A percentile compares a stretch with the other conserved stretches of the same genome.
These are phyloP conservation scores for Allium fistulosum DNA, from an alignment of 106 monocot genomes.

Conservation along the genomic window DNA sequence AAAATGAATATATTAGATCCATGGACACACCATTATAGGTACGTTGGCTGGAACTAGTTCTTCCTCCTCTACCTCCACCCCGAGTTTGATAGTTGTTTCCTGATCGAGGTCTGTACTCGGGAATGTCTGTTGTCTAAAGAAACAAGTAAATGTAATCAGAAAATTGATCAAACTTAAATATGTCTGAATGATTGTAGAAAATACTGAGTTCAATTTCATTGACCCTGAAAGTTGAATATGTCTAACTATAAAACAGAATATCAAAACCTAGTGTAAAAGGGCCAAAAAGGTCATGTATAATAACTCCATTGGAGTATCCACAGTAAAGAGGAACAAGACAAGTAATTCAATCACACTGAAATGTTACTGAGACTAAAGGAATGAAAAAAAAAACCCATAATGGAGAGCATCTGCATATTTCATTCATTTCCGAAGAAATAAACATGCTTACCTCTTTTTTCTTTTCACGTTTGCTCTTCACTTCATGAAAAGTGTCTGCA, in stretches of 20 bases:
- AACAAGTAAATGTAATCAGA: background rate
- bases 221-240: background rate
- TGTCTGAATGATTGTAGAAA: background rate
- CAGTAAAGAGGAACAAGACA: no score
- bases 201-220: background rate
- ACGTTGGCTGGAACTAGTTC: slow-evolving; percentile 22
- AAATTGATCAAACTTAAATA: background rate
- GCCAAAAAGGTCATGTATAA: background rate
- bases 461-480: slow-evolving; percentile 96
- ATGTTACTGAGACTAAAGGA: background rate
- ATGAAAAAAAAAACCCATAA: background rate
- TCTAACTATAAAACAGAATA: background rate
- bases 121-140: slow-evolving; percentile 49
- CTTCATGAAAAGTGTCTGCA: slow-evolving; percentile 94
- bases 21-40: slow-evolving; percentile 31
- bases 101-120: slow-evolving; percentile 47
- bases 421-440: background rate
- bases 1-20: background rate
- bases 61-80: slow-evolving; percentile 29
- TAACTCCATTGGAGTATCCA: no score
- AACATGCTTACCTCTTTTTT: slow-evolving; percentile 79
- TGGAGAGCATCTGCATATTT: background rate
- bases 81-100: slow-evolving; percentile 30
- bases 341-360: background rate
- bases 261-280: background rate